Evolutionary conservation across 2,329 filamentous ascomycete species (phyloP), one percentile per base, ranked within the genome.

Genomic region (Kalmusia sp.): DNA sequence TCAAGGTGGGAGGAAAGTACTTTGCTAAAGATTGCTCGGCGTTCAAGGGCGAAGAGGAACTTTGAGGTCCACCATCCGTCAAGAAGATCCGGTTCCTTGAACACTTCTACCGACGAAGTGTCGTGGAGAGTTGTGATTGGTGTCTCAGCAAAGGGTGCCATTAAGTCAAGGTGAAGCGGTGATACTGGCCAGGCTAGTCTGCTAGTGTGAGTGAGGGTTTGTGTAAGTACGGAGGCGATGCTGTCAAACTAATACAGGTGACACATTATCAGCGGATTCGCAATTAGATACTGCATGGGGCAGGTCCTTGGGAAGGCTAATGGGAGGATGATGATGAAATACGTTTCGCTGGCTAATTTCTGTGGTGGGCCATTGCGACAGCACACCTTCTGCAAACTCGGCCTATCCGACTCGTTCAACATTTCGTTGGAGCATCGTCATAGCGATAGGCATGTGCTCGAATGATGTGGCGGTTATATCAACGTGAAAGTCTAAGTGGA

Each of bases 21-120:
- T 64, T 79, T 79, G 59, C 76, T 78, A 59, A 81, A 79, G 21
- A 82, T 71, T 1, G 78, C 78, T 27, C 80, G 74, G 33, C 71
- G 72, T 58, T 82, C 79, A 2, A 81, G 67, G 7, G 75, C 67
- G 54, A 76, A 81, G 3, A 76, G 58, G 4, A 72, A 65, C 2
- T 63, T 65, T 8, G 71, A 72, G 6, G 64, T 74, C 41, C 60
- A 71, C 70, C 70, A 73, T 38, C 63, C 65, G 15, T 66, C 58
- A 11, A 76, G 74, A 17, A 77, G 70, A 14, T 77, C 73, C 1
- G 73, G 68, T 53, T 78, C 76, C 54, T 78, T 77, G 8, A 55
- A 63, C 2, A 79, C 76, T 48, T 59, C 51, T 3, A 57, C 39
- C 27, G 30, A 19, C 6, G 55, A 37, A 9, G 22, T 30, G 2